These are phyloP conservation scores for Boechera divaricarpa DNA, from an alignment of 345 rosid species.

Conservation along the genomic window DNA sequence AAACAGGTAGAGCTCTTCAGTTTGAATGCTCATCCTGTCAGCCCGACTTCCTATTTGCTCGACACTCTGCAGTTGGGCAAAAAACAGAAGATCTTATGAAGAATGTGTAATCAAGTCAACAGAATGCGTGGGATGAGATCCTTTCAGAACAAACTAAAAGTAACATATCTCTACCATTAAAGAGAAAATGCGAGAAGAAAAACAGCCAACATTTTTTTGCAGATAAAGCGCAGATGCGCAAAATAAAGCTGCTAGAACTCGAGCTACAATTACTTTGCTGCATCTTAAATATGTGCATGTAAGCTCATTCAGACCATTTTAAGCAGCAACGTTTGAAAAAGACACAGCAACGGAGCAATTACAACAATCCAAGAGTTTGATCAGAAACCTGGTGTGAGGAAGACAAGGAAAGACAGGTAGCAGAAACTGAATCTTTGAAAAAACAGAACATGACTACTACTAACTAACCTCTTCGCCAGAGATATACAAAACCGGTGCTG, in stretches of 20 bases:
- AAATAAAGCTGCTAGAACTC: conserved; percentile 9
- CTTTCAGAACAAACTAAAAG: conserved; percentile 17
- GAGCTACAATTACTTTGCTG: not conserved
- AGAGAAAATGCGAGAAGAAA: not conserved
- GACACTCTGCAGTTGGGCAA: conserved; percentile 63
- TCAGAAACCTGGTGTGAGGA: not conserved
- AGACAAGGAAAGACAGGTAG: not conserved
- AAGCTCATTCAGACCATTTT: conserved; percentile 7
- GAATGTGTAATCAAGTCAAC: conserved; percentile 4
- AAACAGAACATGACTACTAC: conserved; percentile 22
- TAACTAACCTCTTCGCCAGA: conserved; percentile 94
- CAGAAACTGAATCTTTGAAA: conserved; percentile 13
- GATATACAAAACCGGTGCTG: conserved; percentile 80
- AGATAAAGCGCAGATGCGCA: conserved; percentile 4
- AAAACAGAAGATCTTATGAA: not conserved
- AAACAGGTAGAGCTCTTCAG: conserved; percentile 74
- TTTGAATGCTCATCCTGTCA: conserved; percentile 67
- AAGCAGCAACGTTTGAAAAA: not conserved
- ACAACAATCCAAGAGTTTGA: conserved; percentile 1
- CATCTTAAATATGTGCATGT: conserved; percentile 21
- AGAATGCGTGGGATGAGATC: conserved; percentile 3
- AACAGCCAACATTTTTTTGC: conserved; percentile 11
- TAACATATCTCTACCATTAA: not conserved
- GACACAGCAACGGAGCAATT: not conserved
- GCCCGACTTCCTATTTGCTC: conserved; percentile 94